Percentiles rank a stretch among this genome's conserved stretches.
phyloP scores from a whole-genome alignment of 306 rosid genomes.

The Prinsepia uniflora region DNA sequence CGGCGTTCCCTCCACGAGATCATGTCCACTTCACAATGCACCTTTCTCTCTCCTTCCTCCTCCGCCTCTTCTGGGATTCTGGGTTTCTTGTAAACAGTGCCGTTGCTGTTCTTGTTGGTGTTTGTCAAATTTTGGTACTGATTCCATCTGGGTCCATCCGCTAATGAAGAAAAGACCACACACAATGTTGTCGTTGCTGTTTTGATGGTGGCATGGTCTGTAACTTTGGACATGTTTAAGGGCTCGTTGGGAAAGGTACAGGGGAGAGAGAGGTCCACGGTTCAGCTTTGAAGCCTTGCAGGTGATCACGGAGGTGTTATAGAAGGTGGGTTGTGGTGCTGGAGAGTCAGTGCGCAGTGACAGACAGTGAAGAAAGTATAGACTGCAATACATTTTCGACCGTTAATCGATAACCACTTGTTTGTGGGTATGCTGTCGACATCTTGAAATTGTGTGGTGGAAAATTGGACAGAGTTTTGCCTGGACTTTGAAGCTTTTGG shows the following conservation, averaged over 20 bases:
- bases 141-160: conserved; percentile 30
- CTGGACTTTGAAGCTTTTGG: neutral
- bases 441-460: conserved; percentile 3
- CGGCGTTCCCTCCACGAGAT: conserved; percentile 87
- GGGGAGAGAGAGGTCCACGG: conserved; percentile 30
- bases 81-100: neutral
- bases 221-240: conserved; percentile 21
- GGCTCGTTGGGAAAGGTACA: conserved; percentile 17
- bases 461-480: neutral
- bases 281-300: conserved; percentile 43
- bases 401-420: conserved; percentile 29
- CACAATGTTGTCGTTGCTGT: conserved; percentile 23
- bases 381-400: conserved; percentile 10
- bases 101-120: conserved; percentile 1
- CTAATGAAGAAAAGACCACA: conserved; percentile 34
- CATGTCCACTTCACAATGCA: conserved; percentile 69
- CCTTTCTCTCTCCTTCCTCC: conserved; percentile 40
- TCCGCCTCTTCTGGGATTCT: conserved; percentile 6
- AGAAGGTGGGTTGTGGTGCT: neutral
- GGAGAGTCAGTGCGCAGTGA: neutral
- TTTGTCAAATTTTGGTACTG: conserved; percentile 26
- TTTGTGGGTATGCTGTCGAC: conserved; percentile 13
- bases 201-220: conserved; percentile 12
- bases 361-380: too few species aligned
- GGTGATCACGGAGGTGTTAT: conserved; percentile 39